Evolutionary conservation across 768 basidiomycete species (phyloP), one percentile per base, ranked within the genome.

Genomic region (Suillus plorans): DNA sequence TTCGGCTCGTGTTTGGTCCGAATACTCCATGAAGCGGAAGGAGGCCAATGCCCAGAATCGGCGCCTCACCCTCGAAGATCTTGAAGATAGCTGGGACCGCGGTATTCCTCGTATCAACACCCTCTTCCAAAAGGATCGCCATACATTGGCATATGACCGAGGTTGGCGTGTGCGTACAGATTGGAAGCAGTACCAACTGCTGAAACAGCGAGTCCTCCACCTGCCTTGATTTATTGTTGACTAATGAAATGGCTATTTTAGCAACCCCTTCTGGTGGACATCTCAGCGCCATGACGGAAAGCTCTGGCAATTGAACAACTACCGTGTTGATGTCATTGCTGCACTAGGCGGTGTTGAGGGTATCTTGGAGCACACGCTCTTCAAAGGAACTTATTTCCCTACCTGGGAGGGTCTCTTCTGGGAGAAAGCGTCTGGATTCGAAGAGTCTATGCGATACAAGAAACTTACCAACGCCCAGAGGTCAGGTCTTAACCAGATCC

Each of bases 231-330:
- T 77, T 9, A 74, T 50, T 52, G 16, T n/a, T 39, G 25, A 28
- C 41, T 59, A 13, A 59, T 41, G 22, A 42, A 12, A 42, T 31
- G 25, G 1, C 25, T 16, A 4, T 59, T 64, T 5, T 68, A 93
- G 91, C 74, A 97, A 97, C 73, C 97, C 97, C 1, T 99, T 98
- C 88, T 95, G 94, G 94, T 99, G 97, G 97, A 99, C 97, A 9
- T 95, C 92, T 9, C 96, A 98, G 74, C 88, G 97, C 7, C 97
- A 97, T 67, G 95, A 97, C 69, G 95, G 94, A 57, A 97, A 98
- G 75, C 80, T 98, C 5, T 97, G 95, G 95, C 93, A 97, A 69
- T 80, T 99, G 63, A 98, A 98, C 81, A 96, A 96, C 77, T 99
- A 99, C 80, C 92, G 97, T 66, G 95, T 99, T 59, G 97, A 99